Evolutionary conservation across 345 rosid genomes (phyloP).

Genomic region (Barbarea vulgaris): DNA sequence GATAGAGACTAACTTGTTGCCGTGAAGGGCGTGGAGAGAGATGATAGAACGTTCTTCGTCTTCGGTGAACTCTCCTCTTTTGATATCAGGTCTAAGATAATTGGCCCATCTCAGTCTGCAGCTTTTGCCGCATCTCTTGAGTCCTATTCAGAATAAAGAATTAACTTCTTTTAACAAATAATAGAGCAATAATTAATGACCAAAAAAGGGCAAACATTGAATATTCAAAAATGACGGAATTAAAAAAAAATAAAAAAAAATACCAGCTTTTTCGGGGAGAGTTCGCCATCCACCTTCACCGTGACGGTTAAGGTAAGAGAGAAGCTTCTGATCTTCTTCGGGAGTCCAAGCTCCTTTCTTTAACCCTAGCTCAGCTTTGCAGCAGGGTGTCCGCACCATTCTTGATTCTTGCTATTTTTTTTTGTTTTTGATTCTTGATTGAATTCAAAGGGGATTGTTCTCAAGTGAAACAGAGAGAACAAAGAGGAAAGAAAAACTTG

Average conservation of each 20-base stretch:
- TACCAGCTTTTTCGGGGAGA: slow-evolving; percentile 56
- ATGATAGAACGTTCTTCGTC: slow-evolving; percentile 50
- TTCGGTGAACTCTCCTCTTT: slow-evolving; percentile 50
- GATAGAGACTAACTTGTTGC: slow-evolving; percentile 48
- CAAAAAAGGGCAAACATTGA: slow-evolving; percentile 5
- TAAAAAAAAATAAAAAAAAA: background rate
- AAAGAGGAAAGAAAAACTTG: background rate
- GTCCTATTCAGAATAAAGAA: slow-evolving; percentile 32
- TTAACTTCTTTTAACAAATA: background rate
- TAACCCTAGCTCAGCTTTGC: slow-evolving; percentile 39
- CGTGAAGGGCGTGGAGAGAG: slow-evolving; percentile 48
- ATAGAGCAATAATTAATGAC: slow-evolving; percentile 12
- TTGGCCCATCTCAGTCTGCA: slow-evolving; percentile 60
- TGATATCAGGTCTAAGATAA: slow-evolving; percentile 56
- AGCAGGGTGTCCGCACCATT: slow-evolving; percentile 49
- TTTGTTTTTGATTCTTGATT: slow-evolving; percentile 7
- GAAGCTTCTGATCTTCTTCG: slow-evolving; percentile 54
- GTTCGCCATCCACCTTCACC: slow-evolving; percentile 62
- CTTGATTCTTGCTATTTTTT: slow-evolving; percentile 34
- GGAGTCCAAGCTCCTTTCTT: slow-evolving; percentile 60
- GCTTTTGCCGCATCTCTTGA: slow-evolving; percentile 57
- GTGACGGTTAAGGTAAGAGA: slow-evolving; percentile 44
- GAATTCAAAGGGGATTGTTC: background rate
- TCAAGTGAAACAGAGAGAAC: slow-evolving; percentile 23
- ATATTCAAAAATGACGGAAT: slow-evolving; percentile 15